Percentiles rank a stretch among this genome's conserved stretches.
Conservation (phyloP, 129 eudicot species). For the Flaveria sonorensis region DNA sequence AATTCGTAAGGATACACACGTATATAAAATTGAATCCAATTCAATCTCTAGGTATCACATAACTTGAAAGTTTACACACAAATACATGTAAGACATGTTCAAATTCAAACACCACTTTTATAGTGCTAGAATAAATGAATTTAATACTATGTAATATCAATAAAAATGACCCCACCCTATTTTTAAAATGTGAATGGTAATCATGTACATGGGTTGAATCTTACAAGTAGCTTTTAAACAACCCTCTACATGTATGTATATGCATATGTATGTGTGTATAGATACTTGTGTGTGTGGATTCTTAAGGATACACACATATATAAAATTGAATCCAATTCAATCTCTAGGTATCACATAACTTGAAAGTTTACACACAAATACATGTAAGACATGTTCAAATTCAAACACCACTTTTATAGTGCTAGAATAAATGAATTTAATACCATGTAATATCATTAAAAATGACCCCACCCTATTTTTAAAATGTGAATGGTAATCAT, state of each 20-base stretch:
- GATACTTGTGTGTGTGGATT: background rate
- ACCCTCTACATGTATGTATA: background rate
- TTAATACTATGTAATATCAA: background rate
- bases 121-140: background rate
- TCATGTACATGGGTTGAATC: background rate
- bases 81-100: background rate
- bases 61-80: background rate
- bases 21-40: background rate
- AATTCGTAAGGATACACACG: background rate
- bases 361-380: constrained; percentile 1
- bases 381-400: background rate
- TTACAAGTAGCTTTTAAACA: background rate
- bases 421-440: background rate
- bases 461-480: background rate
- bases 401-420: background rate
- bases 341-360: constrained; percentile 6
- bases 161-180: background rate
- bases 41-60: constrained; percentile 3
- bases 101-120: background rate
- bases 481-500: background rate
- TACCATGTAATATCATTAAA: background rate
- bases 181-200: background rate
- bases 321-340: background rate
- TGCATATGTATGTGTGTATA: background rate
- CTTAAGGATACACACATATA: too few species aligned